Percentiles rank a stretch among this genome's conserved stretches.
Conservation (phyloP, 2,329 filamentous ascomycete genomes). For the Bimuria novae-zelandiae region DNA sequence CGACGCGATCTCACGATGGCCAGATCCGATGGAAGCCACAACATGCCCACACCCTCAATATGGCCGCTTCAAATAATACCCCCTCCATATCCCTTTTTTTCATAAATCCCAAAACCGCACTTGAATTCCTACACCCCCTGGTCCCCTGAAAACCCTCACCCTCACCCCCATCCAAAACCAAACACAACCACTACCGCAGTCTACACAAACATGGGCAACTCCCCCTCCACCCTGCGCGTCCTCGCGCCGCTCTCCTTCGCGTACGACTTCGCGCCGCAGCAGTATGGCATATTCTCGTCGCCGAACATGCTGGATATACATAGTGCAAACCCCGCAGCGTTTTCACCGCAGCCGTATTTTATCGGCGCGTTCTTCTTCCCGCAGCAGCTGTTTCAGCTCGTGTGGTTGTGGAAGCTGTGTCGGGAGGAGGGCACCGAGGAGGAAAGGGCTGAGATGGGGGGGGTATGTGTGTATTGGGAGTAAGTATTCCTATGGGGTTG, state of each 20-base stretch:
- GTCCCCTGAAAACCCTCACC: no score
- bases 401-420: slow-evolving; percentile 62
- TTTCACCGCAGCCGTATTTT: slow-evolving; percentile 62
- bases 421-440: slow-evolving; percentile 51
- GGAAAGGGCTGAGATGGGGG: slow-evolving; percentile 56
- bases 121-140: no score
- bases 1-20: no score
- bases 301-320: slow-evolving; percentile 66
- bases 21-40: no score
- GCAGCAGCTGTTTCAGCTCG: slow-evolving; percentile 63
- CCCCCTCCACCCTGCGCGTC: slow-evolving; percentile 58
- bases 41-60: no score
- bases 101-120: no score
- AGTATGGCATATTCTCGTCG: slow-evolving; percentile 61
- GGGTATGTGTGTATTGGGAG: slow-evolving; percentile 62
- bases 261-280: slow-evolving; percentile 63
- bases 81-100: no score
- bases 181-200: no score
- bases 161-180: no score
- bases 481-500: no score
- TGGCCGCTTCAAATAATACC: no score
- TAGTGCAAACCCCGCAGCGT: slow-evolving; percentile 62
- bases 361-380: slow-evolving; percentile 66
- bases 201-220: slow-evolving; percentile 62
- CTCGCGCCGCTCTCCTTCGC: slow-evolving; percentile 60